Conservation (phyloP, 1,284 basidiomycete genomes). For the Ganoderma resinaceum region DNA sequence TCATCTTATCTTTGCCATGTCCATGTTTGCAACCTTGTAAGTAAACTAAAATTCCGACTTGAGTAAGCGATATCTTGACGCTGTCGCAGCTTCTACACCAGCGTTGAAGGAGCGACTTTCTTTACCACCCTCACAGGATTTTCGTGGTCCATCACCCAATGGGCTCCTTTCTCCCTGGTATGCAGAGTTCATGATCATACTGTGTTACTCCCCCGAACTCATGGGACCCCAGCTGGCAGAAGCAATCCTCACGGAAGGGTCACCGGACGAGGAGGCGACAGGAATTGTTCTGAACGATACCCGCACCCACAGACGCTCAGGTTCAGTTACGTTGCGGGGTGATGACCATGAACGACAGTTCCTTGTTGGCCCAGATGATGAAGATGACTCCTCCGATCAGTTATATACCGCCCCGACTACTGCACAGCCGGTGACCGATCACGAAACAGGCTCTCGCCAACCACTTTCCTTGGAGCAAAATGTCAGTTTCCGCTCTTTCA, state of each 20-base stretch:
- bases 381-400: conserved; percentile 35
- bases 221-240: conserved; percentile 63
- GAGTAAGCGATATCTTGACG: background rate
- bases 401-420: conserved; percentile 5
- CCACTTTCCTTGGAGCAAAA: conserved; percentile 40
- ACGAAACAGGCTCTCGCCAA: background rate
- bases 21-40: conserved; percentile 81
- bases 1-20: conserved; percentile 70
- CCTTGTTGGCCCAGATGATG: conserved; percentile 43
- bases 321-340: conserved; percentile 27
- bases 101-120: conserved; percentile 67
- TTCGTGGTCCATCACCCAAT: conserved; percentile 81
- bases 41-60: conserved; percentile 38
- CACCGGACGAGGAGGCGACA: conserved; percentile 47
- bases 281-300: conserved; percentile 59
- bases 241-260: conserved; percentile 67
- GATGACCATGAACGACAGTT: conserved; percentile 40
- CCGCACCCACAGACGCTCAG: conserved; percentile 36
- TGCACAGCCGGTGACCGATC: background rate
- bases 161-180: conserved; percentile 83
- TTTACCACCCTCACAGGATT: conserved; percentile 76
- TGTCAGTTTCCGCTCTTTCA: conserved; percentile 40
- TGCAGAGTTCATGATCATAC: conserved; percentile 35
- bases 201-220: background rate
- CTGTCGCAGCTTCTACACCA: conserved; percentile 61